Percentiles rank a stretch among this genome's conserved stretches.
phyloP scores from a whole-genome alignment of 2,329 filamentous ascomycete species.

The Eutypella sp. region DNA sequence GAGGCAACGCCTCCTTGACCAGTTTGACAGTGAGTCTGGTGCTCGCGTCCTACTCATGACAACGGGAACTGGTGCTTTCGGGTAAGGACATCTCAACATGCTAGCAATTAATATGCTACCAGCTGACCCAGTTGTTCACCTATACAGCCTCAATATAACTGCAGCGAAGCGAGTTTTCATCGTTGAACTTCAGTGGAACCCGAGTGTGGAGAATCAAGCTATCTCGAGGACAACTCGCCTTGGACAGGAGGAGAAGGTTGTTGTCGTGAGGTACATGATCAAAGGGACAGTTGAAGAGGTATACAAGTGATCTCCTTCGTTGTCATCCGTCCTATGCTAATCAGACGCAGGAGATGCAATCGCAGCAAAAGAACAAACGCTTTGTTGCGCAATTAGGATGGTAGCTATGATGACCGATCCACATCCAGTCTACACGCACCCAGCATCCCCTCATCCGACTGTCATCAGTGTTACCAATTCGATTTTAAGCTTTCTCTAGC shows the following conservation, averaged over 20 bases:
- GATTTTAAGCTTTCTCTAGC: too few relatives aligned
- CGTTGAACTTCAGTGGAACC: slow-evolving; percentile 51
- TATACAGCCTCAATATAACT: slow-evolving; percentile 40
- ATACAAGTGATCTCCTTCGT: slow-evolving; percentile 6
- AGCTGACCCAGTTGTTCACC: background rate
- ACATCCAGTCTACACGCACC: too few relatives aligned
- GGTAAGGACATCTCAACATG: slow-evolving; percentile 27
- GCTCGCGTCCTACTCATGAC: slow-evolving; percentile 46
- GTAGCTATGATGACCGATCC: background rate
- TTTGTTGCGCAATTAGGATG: background rate
- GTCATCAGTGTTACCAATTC: too few relatives aligned
- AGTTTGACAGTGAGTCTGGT: slow-evolving; percentile 27
- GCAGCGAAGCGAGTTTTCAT: slow-evolving; percentile 45
- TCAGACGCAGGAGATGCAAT: background rate
- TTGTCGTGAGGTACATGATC: slow-evolving; percentile 41
- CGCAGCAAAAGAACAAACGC: background rate
- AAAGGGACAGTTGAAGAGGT: slow-evolving; percentile 40
- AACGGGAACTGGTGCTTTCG: slow-evolving; percentile 45
- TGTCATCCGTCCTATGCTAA: background rate
- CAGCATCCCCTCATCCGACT: too few relatives aligned
- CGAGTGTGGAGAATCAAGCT: slow-evolving; percentile 46
- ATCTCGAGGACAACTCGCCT: slow-evolving; percentile 43
- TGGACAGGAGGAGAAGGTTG: slow-evolving; percentile 37
- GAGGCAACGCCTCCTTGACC: slow-evolving; percentile 32
- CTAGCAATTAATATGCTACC: background rate